Evolutionary conservation across 75 land plant species (phyloP).

Genomic region (Sequoiadendron giganteum): DNA sequence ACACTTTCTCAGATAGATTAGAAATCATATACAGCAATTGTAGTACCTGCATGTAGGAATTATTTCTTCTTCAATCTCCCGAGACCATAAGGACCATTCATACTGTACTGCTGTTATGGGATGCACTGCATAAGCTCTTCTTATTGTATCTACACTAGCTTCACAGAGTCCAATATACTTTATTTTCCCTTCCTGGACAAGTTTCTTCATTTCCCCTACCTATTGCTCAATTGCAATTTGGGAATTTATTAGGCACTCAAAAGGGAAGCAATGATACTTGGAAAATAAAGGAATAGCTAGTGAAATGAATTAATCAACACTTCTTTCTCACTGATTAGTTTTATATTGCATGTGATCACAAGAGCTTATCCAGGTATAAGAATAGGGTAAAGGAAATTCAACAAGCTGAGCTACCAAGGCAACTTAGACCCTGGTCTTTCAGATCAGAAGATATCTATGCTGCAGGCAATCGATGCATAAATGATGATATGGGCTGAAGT

Average conservation of each 20-base stretch:
- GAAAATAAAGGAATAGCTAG: neutral
- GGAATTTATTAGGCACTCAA: neutral
- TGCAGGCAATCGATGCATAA: neutral
- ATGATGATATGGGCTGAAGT: neutral
- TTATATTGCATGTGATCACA: neutral
- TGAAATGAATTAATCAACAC: no score
- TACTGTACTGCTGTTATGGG: conserved; percentile 58
- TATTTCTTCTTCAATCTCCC: conserved; percentile 46
- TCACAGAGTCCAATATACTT: conserved; percentile 64
- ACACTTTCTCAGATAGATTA: neutral
- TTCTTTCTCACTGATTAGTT: neutral
- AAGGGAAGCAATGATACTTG: neutral
- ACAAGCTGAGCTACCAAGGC: neutral
- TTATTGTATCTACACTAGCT: conserved; percentile 47
- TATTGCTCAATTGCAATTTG: conserved; percentile 10
- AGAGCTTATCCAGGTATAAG: neutral
- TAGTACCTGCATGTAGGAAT: conserved; percentile 57
- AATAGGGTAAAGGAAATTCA: neutral
- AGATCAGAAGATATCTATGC: neutral
- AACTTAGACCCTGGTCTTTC: neutral
- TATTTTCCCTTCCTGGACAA: conserved; percentile 64
- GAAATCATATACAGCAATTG: neutral
- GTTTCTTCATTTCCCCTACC: conserved; percentile 65
- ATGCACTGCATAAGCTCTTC: conserved; percentile 64
- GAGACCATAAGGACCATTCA: conserved; percentile 59